Base-by-base conservation (phyloP, 164 flowering plant genomes). In the Echeveria elegans region DNA sequence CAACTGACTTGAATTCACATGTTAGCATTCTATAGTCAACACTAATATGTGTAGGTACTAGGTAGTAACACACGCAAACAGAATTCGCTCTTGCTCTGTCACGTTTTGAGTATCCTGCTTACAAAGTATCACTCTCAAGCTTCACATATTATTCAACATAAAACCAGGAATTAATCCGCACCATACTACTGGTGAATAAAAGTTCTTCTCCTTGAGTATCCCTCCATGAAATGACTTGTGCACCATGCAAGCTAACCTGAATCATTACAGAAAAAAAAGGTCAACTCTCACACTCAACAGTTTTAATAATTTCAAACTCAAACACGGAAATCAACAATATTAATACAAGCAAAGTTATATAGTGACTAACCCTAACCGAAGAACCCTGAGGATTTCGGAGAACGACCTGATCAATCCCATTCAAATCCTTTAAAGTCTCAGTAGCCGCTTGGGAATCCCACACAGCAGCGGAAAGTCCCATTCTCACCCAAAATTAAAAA, bases 131-230 rank as follows among this genome's bases (percentile, higher is more conserved):
- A 38, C 41, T 38, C 5, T 0, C 4, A 38, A 38, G 41, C 12
- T 38, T 63, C 43, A 16, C 23, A 34, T 3, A 34, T 34, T 64
- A 37, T 24, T 40, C 15, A 5, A 21, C 1, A 21, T 2, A 23
- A 37, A 19, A 64, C 2, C 6, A 21, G 18, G n/a, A 16, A 12
- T 40, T 30, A 41, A 41, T 65, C 41, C 50, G 38, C 47, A 94
- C 98, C 98, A 91, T 94, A 63, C 77, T 88, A 74, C 97, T 94
- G 8, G 91, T 85, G 75, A 94, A 94, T 0, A 94, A 77, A 37
- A 90, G 96, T 72, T 90, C 98, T 76, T 94, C 97, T n/a, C 97
- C 97, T 6, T 81, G 82, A 66, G 82, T 86, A 74, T 82, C 89
- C 76, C 87, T 82, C 98, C 97, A 94, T 10, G 98, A 94, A 67